These are phyloP conservation scores for Zoysia matrella DNA, from an alignment of 202 grass and related monocot genomes.

Conservation along the genomic window DNA sequence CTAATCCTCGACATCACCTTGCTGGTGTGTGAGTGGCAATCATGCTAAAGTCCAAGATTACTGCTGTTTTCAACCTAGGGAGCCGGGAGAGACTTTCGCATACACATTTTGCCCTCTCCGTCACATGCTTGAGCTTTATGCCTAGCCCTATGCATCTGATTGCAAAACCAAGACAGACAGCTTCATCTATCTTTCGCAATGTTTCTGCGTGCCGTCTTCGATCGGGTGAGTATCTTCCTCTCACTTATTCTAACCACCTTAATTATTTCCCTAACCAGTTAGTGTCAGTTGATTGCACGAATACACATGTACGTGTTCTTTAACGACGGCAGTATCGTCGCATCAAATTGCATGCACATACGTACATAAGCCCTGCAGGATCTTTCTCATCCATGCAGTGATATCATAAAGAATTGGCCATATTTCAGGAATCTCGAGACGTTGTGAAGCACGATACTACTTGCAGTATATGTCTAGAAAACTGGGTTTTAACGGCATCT, in stretches of 20 bases:
- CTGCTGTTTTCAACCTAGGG: slow-evolving; percentile 52
- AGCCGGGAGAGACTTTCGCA: slow-evolving; percentile 48
- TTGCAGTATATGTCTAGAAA: slow-evolving; percentile 43
- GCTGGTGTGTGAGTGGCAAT: slow-evolving; percentile 52
- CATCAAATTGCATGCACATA: slow-evolving; percentile 37
- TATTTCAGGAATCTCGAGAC: slow-evolving; percentile 54
- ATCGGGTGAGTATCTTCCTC: neutral
- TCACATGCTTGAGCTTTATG: slow-evolving; percentile 64
- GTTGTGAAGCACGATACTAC: slow-evolving; percentile 33
- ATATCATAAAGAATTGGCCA: slow-evolving; percentile 50
- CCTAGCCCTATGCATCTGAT: neutral
- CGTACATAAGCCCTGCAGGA: slow-evolving; percentile 43
- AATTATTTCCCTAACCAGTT: slow-evolving; percentile 26
- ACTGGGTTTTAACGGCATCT: slow-evolving; percentile 65
- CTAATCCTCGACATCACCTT: slow-evolving; percentile 52
- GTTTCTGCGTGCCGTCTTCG: slow-evolving; percentile 37
- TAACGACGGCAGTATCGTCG: slow-evolving; percentile 42
- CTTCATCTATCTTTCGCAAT: slow-evolving; percentile 45
- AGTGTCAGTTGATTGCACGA: slow-evolving; percentile 61
- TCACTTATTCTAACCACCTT: slow-evolving; percentile 42
- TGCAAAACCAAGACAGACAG: slow-evolving; percentile 43
- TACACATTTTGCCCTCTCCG: slow-evolving; percentile 34
- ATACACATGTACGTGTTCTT: slow-evolving; percentile 48
- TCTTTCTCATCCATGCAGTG: slow-evolving; percentile 41
- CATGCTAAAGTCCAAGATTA: slow-evolving; percentile 70